Conservation (phyloP, 2,329 filamentous ascomycete species). For the Niveomyces coronatus region DNA sequence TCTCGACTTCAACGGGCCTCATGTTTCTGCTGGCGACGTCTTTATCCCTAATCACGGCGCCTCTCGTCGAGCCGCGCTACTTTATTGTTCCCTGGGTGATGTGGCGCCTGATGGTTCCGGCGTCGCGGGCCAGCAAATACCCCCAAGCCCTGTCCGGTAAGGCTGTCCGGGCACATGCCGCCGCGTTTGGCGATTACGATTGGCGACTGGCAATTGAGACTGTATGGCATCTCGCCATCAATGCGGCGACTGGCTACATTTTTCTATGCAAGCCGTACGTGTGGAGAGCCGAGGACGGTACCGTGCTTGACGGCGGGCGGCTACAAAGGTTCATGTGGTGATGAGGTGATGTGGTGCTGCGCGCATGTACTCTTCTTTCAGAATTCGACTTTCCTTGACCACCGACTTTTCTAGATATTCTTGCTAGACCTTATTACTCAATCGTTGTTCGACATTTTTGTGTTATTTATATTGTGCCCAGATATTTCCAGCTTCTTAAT, state of each 20-base stretch:
- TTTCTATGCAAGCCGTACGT: constrained; percentile 59
- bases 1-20: constrained; percentile 40
- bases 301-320: constrained; percentile 41
- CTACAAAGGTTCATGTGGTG: constrained; percentile 79
- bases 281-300: constrained; percentile 48
- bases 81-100: constrained; percentile 94
- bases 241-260: constrained; percentile 55
- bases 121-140: constrained; percentile 21
- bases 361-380: background rate
- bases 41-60: constrained; percentile 75
- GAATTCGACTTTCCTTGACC: too few relatives aligned
- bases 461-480: too few relatives aligned
- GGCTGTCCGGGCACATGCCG: too few relatives aligned
- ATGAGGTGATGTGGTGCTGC: background rate
- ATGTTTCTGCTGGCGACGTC: constrained; percentile 58
- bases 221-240: constrained; percentile 56
- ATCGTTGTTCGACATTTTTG: too few relatives aligned
- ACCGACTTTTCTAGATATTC: too few relatives aligned
- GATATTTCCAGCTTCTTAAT: too few relatives aligned
- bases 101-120: constrained; percentile 72
- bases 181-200: constrained; percentile 29
- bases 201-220: constrained; percentile 51
- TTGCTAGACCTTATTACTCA: too few relatives aligned
- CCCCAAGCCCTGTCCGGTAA: too few relatives aligned
- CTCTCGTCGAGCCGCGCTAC: constrained; percentile 89